Base-by-base conservation (phyloP, 768 basidiomycete species). In the Crucibulum laeve region DNA sequence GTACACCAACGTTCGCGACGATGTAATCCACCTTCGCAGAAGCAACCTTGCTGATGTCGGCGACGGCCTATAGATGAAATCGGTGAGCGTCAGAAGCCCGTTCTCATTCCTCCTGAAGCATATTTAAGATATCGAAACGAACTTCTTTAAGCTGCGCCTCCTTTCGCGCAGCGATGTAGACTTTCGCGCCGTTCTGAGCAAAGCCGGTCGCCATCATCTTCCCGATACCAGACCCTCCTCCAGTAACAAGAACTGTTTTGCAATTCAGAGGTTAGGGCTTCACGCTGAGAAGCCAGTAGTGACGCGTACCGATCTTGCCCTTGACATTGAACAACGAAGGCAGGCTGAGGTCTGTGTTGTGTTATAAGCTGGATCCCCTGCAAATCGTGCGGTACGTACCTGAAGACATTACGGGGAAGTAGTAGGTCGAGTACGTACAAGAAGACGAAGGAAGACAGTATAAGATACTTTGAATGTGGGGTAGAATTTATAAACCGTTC, bases 141-240 rank as follows among this genome's bases (percentile, higher is more conserved):
- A 84, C 87, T 73, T 86, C 77, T 64, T 85, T 80, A 45, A 94
- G 71, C 53, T 85, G 84, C 15, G 70, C 59, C 65, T 89, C 87
- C 58, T 91, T 92, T 43, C 91, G 73, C 8, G 88, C 83, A 11
- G 91, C 90, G 51, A 94, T 91, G 65, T 93, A 92, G 32, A 95
- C 91, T 53, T 80, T 84, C 25, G 84, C 88, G 10, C 91, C 91
- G 54, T 93, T 92, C 63, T 84, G 79, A 1, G 84, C 87, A 52
- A 90, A 84, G 1, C 87, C 83, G 0, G 79, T 68, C 18, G 91
- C 89, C 53, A 93, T 91, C 77, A 89, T 84, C 55, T 78, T 82
- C 5, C 91, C 91, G 35, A 94, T 78, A 1, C 91, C 91, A 30
- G 84, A 84, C 38, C 86, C 80, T 17, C 91, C 91, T 2, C 91